Evolutionary conservation across 129 eudicot genomes (phyloP).

Genomic region (Dittrichia graveolens): DNA sequence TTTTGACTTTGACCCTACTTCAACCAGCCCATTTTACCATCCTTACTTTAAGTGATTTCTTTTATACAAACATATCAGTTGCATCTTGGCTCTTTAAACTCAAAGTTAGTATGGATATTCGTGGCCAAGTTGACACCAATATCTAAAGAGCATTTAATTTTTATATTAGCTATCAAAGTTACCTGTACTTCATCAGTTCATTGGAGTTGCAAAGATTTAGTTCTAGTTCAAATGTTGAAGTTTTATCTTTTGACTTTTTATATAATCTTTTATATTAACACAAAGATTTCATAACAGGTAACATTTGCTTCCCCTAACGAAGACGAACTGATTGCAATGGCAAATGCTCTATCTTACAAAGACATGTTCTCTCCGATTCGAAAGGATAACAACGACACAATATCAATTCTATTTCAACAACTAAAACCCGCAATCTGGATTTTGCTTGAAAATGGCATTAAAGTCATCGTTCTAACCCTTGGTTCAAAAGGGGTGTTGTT

Average conservation of each 20-base stretch:
- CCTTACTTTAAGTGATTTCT: neutral
- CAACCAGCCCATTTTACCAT: neutral
- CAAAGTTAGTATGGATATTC: no score
- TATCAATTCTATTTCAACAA: constrained; percentile 49
- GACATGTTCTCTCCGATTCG: constrained; percentile 44
- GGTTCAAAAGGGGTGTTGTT: constrained; percentile 80
- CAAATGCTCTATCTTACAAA: constrained; percentile 68
- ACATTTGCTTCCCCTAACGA: constrained; percentile 90
- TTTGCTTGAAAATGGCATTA: constrained; percentile 76
- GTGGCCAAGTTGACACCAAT: no score
- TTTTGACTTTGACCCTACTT: neutral
- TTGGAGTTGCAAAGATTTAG: neutral
- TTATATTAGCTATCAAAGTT: no score
- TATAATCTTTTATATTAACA: constrained; percentile 4
- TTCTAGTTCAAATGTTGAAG: neutral
- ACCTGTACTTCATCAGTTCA: neutral
- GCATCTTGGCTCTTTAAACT: no score
- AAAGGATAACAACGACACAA: constrained; percentile 28
- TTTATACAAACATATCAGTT: no score
- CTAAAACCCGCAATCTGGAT: constrained; percentile 74
- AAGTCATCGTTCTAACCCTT: constrained; percentile 69
- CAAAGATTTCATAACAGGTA: constrained; percentile 44
- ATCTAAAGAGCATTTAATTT: no score
- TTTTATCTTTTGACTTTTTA: neutral
- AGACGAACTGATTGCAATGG: constrained; percentile 92